These are phyloP conservation scores for Kodamaea kakaduensis DNA, from an alignment of 805 yeast genomes.

Conservation along the genomic window DNA sequence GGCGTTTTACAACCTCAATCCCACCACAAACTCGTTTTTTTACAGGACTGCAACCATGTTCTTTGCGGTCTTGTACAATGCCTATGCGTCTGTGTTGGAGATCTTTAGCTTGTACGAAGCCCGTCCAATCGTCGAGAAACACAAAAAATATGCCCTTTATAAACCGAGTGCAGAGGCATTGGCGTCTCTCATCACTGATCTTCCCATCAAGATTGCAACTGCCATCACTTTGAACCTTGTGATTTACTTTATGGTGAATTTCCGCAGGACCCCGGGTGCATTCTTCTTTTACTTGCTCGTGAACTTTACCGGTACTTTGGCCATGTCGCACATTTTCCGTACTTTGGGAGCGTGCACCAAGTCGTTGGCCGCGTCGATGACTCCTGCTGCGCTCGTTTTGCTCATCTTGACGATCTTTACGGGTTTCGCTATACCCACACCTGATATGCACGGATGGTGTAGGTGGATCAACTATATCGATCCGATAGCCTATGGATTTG, in stretches of 20 bases:
- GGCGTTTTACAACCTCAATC: constrained; percentile 48
- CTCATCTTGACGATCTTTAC: constrained; percentile 48
- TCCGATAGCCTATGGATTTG: constrained; percentile 57
- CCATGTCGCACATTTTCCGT: constrained; percentile 37
- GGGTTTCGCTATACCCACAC: constrained; percentile 57
- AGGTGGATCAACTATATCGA: constrained; percentile 61
- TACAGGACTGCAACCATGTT: constrained; percentile 63
- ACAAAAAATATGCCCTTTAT: constrained; percentile 66
- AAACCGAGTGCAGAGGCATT: constrained; percentile 73
- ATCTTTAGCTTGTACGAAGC: constrained; percentile 54
- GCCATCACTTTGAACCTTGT: constrained; percentile 32
- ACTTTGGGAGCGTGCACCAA: constrained; percentile 15
- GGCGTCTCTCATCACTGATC: constrained; percentile 54
- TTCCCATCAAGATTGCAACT: constrained; percentile 53
- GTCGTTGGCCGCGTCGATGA: constrained; percentile 52
- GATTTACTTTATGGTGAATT: constrained; percentile 26
- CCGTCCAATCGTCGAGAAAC: constrained; percentile 66
- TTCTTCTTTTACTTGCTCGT: constrained; percentile 25
- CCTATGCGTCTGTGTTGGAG: constrained; percentile 58
- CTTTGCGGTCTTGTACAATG: constrained; percentile 57
- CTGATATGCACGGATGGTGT: constrained; percentile 58
- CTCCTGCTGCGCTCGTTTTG: constrained; percentile 51
- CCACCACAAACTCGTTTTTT: constrained; percentile 52
- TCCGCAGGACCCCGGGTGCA: constrained; percentile 20
- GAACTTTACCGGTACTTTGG: constrained; percentile 17